These are phyloP conservation scores for Ilyonectria destructans DNA, from an alignment of 2,329 filamentous ascomycete genomes.

Conservation along the genomic window DNA sequence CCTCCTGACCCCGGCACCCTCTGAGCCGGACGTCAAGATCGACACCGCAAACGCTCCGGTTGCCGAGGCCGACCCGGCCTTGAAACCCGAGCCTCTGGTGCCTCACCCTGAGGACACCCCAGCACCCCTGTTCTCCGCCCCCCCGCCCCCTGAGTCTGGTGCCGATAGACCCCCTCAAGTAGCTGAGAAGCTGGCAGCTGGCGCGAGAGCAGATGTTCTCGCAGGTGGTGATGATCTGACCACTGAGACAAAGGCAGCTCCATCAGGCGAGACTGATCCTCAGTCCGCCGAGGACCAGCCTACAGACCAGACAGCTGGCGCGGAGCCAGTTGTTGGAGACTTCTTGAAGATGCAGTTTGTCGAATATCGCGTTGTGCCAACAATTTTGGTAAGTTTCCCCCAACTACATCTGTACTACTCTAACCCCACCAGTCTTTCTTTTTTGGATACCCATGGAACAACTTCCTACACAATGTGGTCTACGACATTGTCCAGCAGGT, in stretches of 20 bases:
- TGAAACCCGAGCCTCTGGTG: slow-evolving; percentile 55
- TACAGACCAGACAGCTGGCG: slow-evolving; percentile 30
- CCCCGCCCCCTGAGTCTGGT: slow-evolving; percentile 50
- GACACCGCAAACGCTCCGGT: slow-evolving; percentile 29
- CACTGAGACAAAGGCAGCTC: slow-evolving; percentile 27
- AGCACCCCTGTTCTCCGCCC: slow-evolving; percentile 70
- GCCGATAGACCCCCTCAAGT: slow-evolving; percentile 45
- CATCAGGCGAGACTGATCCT: slow-evolving; percentile 14
- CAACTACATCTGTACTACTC: slow-evolving; percentile 1
- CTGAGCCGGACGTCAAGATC: slow-evolving; percentile 44
- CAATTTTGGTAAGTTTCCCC: slow-evolving; percentile 82
- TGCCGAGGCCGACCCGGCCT: slow-evolving; percentile 30
- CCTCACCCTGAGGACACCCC: slow-evolving; percentile 79
- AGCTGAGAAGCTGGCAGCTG: slow-evolving; percentile 34
- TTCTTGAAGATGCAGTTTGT: slow-evolving; percentile 97
- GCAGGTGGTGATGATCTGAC: slow-evolving; percentile 13
- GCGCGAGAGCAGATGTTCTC: slow-evolving; percentile 25
- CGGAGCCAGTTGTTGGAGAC: slow-evolving; percentile 89
- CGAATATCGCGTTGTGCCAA: slow-evolving; percentile 93
- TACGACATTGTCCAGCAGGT: slow-evolving; percentile 99
- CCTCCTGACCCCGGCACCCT: slow-evolving; percentile 42
- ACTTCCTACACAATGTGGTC: slow-evolving; percentile 98
- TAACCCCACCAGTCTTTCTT: slow-evolving; percentile 83
- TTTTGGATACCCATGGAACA: slow-evolving; percentile 99
- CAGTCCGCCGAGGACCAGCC: slow-evolving; percentile 35